Evolutionary conservation across 2,329 filamentous ascomycete species (phyloP), one percentile per base, ranked within the genome.

Genomic region (Teratosphaeria gauchensis): DNA sequence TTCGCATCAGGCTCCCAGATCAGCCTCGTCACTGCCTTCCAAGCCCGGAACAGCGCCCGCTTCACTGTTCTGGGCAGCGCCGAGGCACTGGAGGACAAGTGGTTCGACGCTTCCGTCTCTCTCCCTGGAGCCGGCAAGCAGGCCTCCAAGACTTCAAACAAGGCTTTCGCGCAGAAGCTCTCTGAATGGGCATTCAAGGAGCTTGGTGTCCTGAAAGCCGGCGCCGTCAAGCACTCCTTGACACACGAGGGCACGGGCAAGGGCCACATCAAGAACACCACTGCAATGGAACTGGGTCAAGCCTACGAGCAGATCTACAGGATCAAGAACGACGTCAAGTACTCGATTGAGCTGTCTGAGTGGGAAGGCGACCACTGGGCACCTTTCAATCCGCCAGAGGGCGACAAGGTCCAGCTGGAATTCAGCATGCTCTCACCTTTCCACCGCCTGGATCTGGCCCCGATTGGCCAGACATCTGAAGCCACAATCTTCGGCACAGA

Each of bases 371-470:
- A 89, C 72, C 82, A 85, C 70, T 95, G 86, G 79, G 76, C 78
- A 5, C 88, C 92, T 53, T 96, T 91, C 76, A 78, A 78, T 48
- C 78, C 88, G 21, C 85, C 90, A 24, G 71, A 80, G 8, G 80
- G 76, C 62, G 94, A 99, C 72, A 81, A 79, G 31, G 72, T 99
- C 35, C 94, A 99, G 75, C 89, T 99, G 62, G 94, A 99, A 75
- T 96, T 97, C 80, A 92, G 86, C 78, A 99, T 97, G 94, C 87
- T 99, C 53, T 96, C 92, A 1, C 92, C 94, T 58, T 97, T 96
- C 84, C 88, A 96, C 78, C 92, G 94, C 51, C 82, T 97, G 35
- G 80, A 85, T 60, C 85, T 99, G 33, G 68, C 77, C 8, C 82
- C 84, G 0, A 66, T 77, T 11, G 38, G 61, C 14, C 73, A 79